These are phyloP conservation scores for Triadica sebifera DNA, from an alignment of 345 rosid species.

Conservation along the genomic window DNA sequence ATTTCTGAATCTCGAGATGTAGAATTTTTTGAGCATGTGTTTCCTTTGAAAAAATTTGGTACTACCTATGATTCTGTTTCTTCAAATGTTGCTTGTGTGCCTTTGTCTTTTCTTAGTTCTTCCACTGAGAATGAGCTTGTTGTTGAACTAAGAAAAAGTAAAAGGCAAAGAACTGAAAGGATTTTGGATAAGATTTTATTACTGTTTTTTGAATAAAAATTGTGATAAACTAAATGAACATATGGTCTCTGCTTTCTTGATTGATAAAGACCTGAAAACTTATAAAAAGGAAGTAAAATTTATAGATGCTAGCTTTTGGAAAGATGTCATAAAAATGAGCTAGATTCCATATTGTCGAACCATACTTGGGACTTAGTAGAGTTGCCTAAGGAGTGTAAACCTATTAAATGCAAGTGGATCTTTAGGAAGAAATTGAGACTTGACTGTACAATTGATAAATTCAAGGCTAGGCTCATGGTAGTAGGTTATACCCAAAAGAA, in stretches of 20 bases:
- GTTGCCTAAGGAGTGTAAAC: background rate
- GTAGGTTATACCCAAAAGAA: background rate
- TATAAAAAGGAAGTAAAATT: background rate
- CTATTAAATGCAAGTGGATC: background rate
- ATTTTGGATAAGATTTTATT: background rate
- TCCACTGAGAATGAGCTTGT: background rate
- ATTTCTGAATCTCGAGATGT: background rate
- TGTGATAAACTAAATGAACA: background rate
- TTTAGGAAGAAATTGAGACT: background rate
- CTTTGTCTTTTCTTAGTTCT: background rate
- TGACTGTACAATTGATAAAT: background rate
- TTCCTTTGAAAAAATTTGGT: background rate
- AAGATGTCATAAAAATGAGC: constrained; percentile 3
- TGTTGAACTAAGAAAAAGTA: background rate
- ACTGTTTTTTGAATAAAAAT: background rate
- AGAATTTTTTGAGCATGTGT: background rate
- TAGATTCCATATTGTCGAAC: background rate
- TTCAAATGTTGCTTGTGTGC: background rate
- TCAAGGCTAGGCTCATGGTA: background rate
- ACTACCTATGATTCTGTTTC: background rate
- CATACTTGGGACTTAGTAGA: background rate
- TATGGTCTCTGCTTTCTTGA: background rate
- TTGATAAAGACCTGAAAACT: constrained; percentile 5
- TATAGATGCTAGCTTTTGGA: background rate
- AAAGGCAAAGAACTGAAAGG: background rate